A percentile compares a stretch with the other conserved stretches of the same genome.
These are phyloP conservation scores for Coprinopsis sp. DNA, from an alignment of 768 basidiomycete species.

Conservation along the genomic window DNA sequence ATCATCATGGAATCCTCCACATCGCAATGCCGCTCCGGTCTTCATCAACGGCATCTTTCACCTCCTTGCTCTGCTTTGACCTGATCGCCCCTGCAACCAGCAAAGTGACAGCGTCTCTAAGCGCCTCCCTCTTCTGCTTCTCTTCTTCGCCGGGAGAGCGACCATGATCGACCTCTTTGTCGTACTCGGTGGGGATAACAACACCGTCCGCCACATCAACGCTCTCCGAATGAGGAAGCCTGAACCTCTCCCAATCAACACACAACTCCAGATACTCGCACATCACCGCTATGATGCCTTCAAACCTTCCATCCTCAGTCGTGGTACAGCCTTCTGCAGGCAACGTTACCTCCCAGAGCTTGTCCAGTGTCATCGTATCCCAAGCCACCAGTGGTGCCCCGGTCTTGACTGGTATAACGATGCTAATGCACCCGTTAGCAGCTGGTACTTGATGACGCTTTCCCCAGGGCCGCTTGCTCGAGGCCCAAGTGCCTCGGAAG, in stretches of 20 bases:
- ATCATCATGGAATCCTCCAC: constrained; percentile 66
- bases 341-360: constrained; percentile 49
- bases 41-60: constrained; percentile 50
- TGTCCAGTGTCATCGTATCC: constrained; percentile 55
- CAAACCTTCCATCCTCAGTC: constrained; percentile 35
- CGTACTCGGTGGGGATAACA: neutral
- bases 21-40: constrained; percentile 60
- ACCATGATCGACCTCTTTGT: constrained; percentile 4
- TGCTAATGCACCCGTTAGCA: constrained; percentile 59
- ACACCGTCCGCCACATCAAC: constrained; percentile 1
- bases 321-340: constrained; percentile 25
- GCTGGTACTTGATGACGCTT: constrained; percentile 58
- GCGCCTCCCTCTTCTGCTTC: constrained; percentile 31
- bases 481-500: constrained; percentile 55
- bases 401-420: constrained; percentile 54
- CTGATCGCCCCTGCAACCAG: constrained; percentile 53
- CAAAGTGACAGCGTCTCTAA: constrained; percentile 45
- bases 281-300: constrained; percentile 50
- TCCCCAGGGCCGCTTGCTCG: constrained; percentile 54
- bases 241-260: constrained; percentile 56
- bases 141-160: constrained; percentile 7
- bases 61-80: constrained; percentile 48
- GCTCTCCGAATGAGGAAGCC: constrained; percentile 20
- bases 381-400: constrained; percentile 63
- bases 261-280: constrained; percentile 59